Percentiles rank a stretch among this genome's conserved stretches.
These are phyloP conservation scores for Lentinus polychrous DNA, from an alignment of 1,284 basidiomycete species.

Conservation along the genomic window DNA sequence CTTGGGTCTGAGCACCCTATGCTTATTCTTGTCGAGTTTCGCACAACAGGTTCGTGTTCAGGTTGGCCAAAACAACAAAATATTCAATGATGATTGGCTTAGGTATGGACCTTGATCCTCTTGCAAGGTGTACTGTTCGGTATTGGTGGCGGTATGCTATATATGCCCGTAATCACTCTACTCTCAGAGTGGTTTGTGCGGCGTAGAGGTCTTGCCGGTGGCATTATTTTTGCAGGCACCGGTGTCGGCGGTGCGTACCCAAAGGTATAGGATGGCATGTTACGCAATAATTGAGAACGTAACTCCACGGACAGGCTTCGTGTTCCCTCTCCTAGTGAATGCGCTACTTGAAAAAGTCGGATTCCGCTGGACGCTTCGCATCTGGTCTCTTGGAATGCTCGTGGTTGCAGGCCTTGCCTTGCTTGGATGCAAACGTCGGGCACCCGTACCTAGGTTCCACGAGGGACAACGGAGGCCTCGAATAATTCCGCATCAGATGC, in stretches of 20 bases:
- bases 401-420: constrained; percentile 17
- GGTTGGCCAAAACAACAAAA: neutral
- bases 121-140: constrained; percentile 21
- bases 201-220: constrained; percentile 21
- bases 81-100: neutral
- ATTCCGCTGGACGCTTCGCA: constrained; percentile 21
- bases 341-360: constrained; percentile 18
- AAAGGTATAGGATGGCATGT: neutral
- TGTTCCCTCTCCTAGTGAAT: constrained; percentile 21
- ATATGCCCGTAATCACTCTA: constrained; percentile 19
- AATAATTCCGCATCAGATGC: constrained; percentile 19
- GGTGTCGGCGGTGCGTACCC: constrained; percentile 18
- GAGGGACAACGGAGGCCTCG: constrained; percentile 14
- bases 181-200: constrained; percentile 19
- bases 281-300: neutral
- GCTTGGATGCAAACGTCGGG: constrained; percentile 18
- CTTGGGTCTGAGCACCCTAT: constrained; percentile 15
- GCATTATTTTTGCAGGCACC: constrained; percentile 23
- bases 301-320: constrained; percentile 14
- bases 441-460: constrained; percentile 16
- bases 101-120: constrained; percentile 22
- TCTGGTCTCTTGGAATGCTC: constrained; percentile 18
- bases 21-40: constrained; percentile 21
- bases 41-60: constrained; percentile 13
- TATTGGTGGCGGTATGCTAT: constrained; percentile 20